Conservation (phyloP, 306 rosid species). For the Boehmeria nivea region DNA sequence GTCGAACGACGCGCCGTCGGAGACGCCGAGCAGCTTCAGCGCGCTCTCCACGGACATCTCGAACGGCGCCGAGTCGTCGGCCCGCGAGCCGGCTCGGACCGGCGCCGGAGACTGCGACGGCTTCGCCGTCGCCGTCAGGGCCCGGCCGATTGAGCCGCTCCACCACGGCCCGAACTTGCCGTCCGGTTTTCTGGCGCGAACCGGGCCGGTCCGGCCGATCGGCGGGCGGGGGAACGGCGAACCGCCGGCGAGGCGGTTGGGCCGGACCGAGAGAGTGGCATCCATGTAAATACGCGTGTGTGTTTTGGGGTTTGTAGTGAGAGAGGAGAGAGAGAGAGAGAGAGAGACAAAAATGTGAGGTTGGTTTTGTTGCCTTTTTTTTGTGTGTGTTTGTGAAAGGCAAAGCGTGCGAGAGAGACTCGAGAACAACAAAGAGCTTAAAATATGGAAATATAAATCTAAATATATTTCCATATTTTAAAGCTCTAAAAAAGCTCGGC, state of each 20-base stretch:
- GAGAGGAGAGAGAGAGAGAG: neutral
- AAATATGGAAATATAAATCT: too few species aligned
- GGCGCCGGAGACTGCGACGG: constrained; percentile 18
- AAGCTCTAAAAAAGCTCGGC: too few species aligned
- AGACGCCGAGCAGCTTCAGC: constrained; percentile 81
- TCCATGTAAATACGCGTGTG: constrained; percentile 32
- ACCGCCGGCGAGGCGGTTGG: constrained; percentile 64
- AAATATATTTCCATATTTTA: too few species aligned
- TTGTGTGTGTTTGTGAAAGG: neutral
- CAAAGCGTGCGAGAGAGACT: too few species aligned
- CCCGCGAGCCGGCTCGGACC: constrained; percentile 70
- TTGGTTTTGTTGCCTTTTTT: constrained; percentile 2
- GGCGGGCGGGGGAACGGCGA: constrained; percentile 42
- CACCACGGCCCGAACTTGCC: constrained; percentile 28
- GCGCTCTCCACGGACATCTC: constrained; percentile 95
- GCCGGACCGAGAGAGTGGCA: constrained; percentile 73
- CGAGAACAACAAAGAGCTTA: too few species aligned
- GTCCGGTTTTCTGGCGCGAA: constrained; percentile 21
- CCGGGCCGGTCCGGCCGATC: constrained; percentile 16
- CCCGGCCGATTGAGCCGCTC: constrained; percentile 26
- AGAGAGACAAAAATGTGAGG: constrained; percentile 32
- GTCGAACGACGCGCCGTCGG: constrained; percentile 84
- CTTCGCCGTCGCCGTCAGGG: constrained; percentile 26
- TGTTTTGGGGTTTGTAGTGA: neutral
- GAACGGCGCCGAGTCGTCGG: constrained; percentile 75